Conservation (phyloP, 2,329 filamentous ascomycete genomes). For the Ophiostoma pallidulum region DNA sequence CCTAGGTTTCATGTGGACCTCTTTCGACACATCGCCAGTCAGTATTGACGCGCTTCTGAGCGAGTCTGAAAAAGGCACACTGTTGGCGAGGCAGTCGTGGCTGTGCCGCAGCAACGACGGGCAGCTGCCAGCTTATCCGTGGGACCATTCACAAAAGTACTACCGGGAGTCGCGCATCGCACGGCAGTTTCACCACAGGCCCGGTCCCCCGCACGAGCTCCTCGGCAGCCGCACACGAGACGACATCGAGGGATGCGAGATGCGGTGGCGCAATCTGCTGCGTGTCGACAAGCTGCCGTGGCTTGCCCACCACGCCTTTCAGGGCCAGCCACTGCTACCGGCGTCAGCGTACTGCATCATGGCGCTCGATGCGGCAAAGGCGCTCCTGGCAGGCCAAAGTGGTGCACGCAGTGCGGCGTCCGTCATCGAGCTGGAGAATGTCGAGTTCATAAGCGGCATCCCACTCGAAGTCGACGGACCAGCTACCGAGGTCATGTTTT, state of each 20-base stretch:
- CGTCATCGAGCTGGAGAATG: slow-evolving; percentile 24
- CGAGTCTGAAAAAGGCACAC: slow-evolving; percentile 16
- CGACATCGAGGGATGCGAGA: slow-evolving; percentile 8
- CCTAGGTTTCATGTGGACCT: slow-evolving; percentile 26
- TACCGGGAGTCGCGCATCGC: slow-evolving; percentile 14
- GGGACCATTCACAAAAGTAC: slow-evolving; percentile 15
- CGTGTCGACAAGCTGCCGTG: slow-evolving; percentile 12
- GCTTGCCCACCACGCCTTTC: slow-evolving; percentile 27
- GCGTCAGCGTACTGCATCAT: slow-evolving; percentile 39
- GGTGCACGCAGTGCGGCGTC: slow-evolving; percentile 19
- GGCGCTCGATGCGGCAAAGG: slow-evolving; percentile 34
- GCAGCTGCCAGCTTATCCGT: slow-evolving; percentile 16
- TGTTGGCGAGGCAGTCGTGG: neutral
- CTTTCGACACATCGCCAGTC: slow-evolving; percentile 19
- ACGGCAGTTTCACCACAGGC: slow-evolving; percentile 9
- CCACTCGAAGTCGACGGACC: slow-evolving; percentile 24
- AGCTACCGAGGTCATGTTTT: slow-evolving; percentile 30
- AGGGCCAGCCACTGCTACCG: slow-evolving; percentile 35
- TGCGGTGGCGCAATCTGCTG: slow-evolving; percentile 15
- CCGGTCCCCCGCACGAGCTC: slow-evolving; percentile 11
- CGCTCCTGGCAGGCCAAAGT: slow-evolving; percentile 20
- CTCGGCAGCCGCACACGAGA: slow-evolving; percentile 14
- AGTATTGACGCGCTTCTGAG: slow-evolving; percentile 17
- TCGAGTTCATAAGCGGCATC: slow-evolving; percentile 26
- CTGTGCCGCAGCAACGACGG: slow-evolving; percentile 8